phyloP scores from a whole-genome alignment of 1,284 basidiomycete species.

The Cerrena zonata region DNA sequence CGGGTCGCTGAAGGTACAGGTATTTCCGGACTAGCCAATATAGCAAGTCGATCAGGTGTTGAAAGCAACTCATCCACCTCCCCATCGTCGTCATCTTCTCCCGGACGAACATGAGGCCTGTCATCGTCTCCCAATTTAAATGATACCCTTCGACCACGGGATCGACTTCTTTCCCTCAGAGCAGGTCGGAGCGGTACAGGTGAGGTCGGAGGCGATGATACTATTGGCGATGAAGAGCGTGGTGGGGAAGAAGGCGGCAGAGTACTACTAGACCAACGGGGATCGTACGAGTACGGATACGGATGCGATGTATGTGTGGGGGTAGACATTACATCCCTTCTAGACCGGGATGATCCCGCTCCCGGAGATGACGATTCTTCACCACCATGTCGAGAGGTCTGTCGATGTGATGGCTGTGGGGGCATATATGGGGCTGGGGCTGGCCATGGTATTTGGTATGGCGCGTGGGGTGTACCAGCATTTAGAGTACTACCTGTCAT shows the following conservation, averaged over 20 bases:
- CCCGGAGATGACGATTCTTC: conserved; percentile 14
- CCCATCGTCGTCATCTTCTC: conserved; percentile 2
- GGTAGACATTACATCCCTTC: conserved; percentile 23
- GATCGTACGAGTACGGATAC: conserved; percentile 36
- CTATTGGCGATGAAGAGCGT: conserved; percentile 14
- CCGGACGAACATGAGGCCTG: conserved; percentile 13
- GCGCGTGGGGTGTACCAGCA: conserved; percentile 16
- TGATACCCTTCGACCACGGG: conserved; percentile 25
- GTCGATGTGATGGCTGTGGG: conserved; percentile 16
- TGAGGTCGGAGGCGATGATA: conserved; percentile 26
- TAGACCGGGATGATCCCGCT: conserved; percentile 17
- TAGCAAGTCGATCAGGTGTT: neutral
- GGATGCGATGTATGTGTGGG: conserved; percentile 35
- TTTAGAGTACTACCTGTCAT: conserved; percentile 16
- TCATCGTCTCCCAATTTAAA: conserved; percentile 25
- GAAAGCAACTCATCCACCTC: neutral
- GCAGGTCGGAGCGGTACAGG: conserved; percentile 8
- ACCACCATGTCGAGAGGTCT: neutral
- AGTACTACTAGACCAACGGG: conserved; percentile 38
- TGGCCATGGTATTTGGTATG: conserved; percentile 13
- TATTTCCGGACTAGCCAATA: conserved; percentile 2
- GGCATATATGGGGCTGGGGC: conserved; percentile 28
- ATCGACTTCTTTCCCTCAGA: conserved; percentile 21
- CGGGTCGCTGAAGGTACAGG: neutral
- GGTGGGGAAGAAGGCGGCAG: conserved; percentile 37